Evolutionary conservation across 768 basidiomycete genomes (phyloP), one percentile per base, ranked within the genome.

Genomic region (Terana coerulea): DNA sequence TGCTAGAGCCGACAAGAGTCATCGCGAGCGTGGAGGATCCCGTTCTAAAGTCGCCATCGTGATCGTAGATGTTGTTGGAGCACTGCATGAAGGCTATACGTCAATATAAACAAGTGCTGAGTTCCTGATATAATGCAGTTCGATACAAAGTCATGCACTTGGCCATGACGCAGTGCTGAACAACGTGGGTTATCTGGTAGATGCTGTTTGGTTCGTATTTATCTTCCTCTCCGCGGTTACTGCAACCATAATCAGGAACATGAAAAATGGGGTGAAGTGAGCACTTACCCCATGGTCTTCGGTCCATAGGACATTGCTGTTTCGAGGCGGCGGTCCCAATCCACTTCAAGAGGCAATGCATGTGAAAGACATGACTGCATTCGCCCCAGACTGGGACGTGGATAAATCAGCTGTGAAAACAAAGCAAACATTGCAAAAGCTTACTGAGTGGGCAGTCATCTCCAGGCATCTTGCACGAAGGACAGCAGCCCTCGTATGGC

Each of bases 331-430:
- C 72, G 0, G 94, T 95, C 3, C 85, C 85, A 53, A 98, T 81
- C 97, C 97, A 99, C 67, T 98, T 97, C 57, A 95, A 76, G 11
- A 99, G 72, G 69, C 95, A 98, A 67, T 99, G 95, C 91, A 98
- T 94, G 66, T 99, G 97, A 64, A 98, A 99, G 51, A 97, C 84
- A 66, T 98, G 97, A 5, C 84, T 91, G 64, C 95, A 99, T 70
- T 97, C 86, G 29, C 97, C 97, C 91, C 94, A 98, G 48, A 98
- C 95, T 98, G 57, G 48, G 19, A 46, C 10, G n/a, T n/a, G n/a
- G n/a, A n/a, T n/a, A n/a, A 44, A 21, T 19, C 30, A 28, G 49
- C 9, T 19, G 17, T 31, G 33, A 47, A 57, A 17, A 12, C 19
- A 42, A 40, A 47, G 9, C 31, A 35, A 7, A 25, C 28, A 28